phyloP scores from a whole-genome alignment of 768 basidiomycete species.

The Pholiota conissans region DNA sequence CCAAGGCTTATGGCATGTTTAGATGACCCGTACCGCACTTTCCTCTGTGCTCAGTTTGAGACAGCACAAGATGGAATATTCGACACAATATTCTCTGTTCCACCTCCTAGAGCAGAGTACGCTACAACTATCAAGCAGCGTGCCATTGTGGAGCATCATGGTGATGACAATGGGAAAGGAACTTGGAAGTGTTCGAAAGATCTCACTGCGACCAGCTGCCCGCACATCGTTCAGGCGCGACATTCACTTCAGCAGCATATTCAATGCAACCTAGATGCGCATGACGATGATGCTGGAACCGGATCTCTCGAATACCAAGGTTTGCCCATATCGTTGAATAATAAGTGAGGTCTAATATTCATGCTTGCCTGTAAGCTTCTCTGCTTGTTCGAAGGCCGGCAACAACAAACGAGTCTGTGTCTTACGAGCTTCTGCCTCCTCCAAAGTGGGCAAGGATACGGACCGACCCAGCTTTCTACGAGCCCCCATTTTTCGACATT shows the following conservation, averaged over 20 bases:
- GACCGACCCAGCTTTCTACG: not conserved
- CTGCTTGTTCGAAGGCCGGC: not conserved
- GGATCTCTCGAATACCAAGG: not conserved
- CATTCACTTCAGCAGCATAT: constrained; percentile 8
- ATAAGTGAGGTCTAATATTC: not conserved
- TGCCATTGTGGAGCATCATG: constrained; percentile 12
- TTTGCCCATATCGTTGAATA: not conserved
- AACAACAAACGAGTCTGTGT: not conserved
- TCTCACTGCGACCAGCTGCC: not conserved
- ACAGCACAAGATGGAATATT: not conserved
- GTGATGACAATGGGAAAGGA: constrained; percentile 8
- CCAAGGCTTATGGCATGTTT: not conserved
- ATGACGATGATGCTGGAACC: not conserved
- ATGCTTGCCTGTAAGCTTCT: not conserved
- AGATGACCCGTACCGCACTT: constrained; percentile 4
- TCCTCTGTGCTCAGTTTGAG: constrained; percentile 7
- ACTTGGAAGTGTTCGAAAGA: constrained; percentile 16
- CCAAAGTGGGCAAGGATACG: not conserved
- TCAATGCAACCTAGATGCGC: not conserved
- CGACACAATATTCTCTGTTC: constrained; percentile 9
- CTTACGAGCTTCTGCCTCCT: not conserved
- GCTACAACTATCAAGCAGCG: constrained; percentile 12
- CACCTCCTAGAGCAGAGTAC: not conserved
- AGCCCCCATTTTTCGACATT: not conserved
- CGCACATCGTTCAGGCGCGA: constrained; percentile 6